Conservation (phyloP, 1,139 yeast species). For the Hansenula lynferdii region DNA sequence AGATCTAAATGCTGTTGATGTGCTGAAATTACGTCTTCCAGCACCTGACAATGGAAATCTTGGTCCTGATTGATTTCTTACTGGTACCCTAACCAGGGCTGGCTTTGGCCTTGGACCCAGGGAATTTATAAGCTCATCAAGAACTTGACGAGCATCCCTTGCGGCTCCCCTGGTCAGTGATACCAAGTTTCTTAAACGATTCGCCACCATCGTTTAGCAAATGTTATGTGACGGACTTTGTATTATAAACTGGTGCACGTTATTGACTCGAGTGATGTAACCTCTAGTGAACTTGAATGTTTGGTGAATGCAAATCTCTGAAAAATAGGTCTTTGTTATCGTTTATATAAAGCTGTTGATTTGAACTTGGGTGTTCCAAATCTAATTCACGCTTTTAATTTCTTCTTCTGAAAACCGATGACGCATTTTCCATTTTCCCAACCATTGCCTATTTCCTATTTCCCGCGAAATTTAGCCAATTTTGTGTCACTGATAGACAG, state of each 20-base stretch:
- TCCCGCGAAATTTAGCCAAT: too few species aligned
- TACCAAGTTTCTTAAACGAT: constrained; percentile 22
- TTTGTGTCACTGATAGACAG: too few species aligned
- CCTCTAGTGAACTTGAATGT: too few species aligned
- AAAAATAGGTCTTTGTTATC: not conserved
- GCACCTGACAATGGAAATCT: constrained; percentile 1
- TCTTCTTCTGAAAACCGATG: not conserved
- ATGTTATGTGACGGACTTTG: too few species aligned
- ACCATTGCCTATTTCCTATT: too few species aligned
- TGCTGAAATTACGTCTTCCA: constrained; percentile 13
- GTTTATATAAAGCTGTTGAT: too few species aligned
- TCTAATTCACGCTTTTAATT: not conserved
- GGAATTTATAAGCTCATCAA: constrained; percentile 30
- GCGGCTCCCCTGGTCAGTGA: constrained; percentile 32
- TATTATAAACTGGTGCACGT: too few species aligned
- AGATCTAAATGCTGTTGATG: constrained; percentile 9
- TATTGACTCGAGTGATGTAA: too few species aligned
- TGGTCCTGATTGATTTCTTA: constrained; percentile 9
- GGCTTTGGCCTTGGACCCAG: constrained; percentile 21
- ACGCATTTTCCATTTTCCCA: constrained; percentile 1
- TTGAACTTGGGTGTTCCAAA: not conserved
- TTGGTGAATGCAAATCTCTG: too few species aligned
- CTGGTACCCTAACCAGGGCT: constrained; percentile 21
- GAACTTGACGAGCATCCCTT: constrained; percentile 29
- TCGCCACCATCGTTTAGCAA: constrained; percentile 17